These are phyloP conservation scores for Phytophthora tentaculata DNA, from an alignment of 352 stramenopile species.

Conservation along the genomic window DNA sequence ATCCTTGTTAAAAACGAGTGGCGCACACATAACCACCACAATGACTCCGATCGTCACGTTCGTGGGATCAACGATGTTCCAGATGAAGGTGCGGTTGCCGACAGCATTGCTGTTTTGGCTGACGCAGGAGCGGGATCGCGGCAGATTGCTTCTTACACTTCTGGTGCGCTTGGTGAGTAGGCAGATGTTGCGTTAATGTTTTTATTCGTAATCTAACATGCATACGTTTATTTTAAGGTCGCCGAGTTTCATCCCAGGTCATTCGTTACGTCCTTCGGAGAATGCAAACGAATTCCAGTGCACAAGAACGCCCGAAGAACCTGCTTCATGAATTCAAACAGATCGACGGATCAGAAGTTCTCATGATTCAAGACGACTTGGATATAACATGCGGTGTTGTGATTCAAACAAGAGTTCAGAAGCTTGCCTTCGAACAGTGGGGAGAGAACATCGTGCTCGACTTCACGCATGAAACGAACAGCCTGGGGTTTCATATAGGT, in stretches of 20 bases:
- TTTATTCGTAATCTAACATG: not conserved
- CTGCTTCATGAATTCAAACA: constrained; percentile 9
- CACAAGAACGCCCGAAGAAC: constrained; percentile 4
- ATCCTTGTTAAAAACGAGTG: no score
- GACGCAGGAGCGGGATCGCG: not conserved
- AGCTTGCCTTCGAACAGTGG: not conserved
- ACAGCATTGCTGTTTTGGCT: constrained; percentile 1
- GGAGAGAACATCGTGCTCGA: not conserved
- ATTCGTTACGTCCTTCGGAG: constrained; percentile 4
- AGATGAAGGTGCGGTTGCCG: not conserved
- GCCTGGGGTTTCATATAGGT: not conserved
- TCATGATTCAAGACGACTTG: constrained; percentile 13
- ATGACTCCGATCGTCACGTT: no score
- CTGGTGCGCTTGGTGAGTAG: constrained; percentile 1
- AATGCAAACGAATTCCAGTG: constrained; percentile 1
- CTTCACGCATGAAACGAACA: not conserved
- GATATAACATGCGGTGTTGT: constrained; percentile 12
- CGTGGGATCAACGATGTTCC: no score
- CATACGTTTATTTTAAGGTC: not conserved
- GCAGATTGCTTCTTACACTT: constrained; percentile 2
- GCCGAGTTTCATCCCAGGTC: constrained; percentile 9
- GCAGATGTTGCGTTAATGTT: not conserved
- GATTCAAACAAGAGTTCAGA: not conserved
- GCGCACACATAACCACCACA: no score
- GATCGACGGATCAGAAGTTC: constrained; percentile 2